phyloP scores from a whole-genome alignment of 2,329 filamentous ascomycete species.

The Cytospora schulzeri region DNA sequence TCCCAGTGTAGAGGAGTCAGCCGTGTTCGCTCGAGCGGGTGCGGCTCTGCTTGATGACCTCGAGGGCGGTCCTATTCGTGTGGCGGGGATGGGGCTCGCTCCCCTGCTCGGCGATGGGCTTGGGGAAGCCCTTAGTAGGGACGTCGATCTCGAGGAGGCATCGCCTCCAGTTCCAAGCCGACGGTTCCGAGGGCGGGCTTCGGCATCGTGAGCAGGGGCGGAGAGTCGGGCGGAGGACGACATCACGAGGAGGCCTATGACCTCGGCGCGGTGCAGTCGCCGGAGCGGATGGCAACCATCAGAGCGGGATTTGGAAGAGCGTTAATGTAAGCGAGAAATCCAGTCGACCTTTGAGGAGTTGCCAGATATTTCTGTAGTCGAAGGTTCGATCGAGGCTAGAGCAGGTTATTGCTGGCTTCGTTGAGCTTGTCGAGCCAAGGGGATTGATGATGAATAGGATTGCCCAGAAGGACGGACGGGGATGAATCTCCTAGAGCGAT shows the following conservation, averaged over 20 bases:
- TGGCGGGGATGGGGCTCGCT: slow-evolving; percentile 52
- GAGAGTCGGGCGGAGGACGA: slow-evolving; percentile 49
- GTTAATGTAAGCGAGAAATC: slow-evolving; percentile 3
- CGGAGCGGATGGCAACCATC: slow-evolving; percentile 31
- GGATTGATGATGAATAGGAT: not conserved
- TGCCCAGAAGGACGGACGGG: not conserved
- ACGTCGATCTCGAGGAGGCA: slow-evolving; percentile 34
- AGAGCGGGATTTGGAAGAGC: slow-evolving; percentile 28
- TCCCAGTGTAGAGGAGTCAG: slow-evolving; percentile 33
- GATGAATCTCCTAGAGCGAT: not conserved
- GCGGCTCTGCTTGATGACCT: slow-evolving; percentile 27
- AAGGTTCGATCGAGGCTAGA: not conserved
- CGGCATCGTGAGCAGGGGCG: slow-evolving; percentile 45
- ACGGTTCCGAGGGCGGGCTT: slow-evolving; percentile 54
- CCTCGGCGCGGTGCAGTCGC: slow-evolving; percentile 35
- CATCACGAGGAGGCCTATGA: slow-evolving; percentile 36
- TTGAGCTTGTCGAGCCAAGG: slow-evolving; percentile 9
- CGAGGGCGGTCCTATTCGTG: slow-evolving; percentile 40
- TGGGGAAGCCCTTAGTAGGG: slow-evolving; percentile 32
- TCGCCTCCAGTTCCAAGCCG: slow-evolving; percentile 42
- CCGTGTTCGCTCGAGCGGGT: slow-evolving; percentile 10
- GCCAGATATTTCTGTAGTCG: not conserved
- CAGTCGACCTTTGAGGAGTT: not conserved
- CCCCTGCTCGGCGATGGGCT: slow-evolving; percentile 41
- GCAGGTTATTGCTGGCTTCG: not conserved